phyloP scores from a whole-genome alignment of 225 moss, liverwort and hornwort species.

The Physcomitrellopsis africana region DNA sequence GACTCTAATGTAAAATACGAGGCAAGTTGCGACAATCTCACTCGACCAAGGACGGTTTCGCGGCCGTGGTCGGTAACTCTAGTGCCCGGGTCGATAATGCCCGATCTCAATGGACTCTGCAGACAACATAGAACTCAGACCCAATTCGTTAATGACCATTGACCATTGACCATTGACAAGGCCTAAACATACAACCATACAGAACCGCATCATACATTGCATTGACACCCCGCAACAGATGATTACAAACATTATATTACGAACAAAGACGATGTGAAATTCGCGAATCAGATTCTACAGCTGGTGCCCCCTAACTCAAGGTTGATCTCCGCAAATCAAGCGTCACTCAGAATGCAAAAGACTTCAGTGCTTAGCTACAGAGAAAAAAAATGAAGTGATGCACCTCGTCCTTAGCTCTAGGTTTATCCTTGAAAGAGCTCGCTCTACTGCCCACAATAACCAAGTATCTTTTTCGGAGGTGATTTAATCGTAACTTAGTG shows the following conservation, averaged over 20 bases:
- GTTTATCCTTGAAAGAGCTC: slow-evolving; percentile 51
- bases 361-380: background rate
- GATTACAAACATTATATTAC: no score
- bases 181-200: background rate
- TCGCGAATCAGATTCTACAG: no score
- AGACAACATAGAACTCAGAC: background rate
- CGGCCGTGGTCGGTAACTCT: slow-evolving; percentile 83
- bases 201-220: background rate
- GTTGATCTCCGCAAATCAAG: background rate
- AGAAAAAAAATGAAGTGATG: background rate
- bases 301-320: no score
- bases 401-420: slow-evolving; percentile 41
- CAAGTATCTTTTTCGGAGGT: slow-evolving; percentile 51
- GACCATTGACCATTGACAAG: slow-evolving; percentile 16
- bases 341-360: background rate
- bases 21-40: slow-evolving; percentile 25
- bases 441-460: slow-evolving; percentile 50
- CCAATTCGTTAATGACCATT: no score
- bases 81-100: slow-evolving; percentile 76
- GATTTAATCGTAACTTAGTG: slow-evolving; percentile 48
- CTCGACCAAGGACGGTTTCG: slow-evolving; percentile 69
- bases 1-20: background rate
- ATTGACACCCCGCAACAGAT: no score
- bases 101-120: slow-evolving; percentile 68
- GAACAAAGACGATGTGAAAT: no score